phyloP scores from a whole-genome alignment of 2,329 filamentous ascomycete species.

The Lasiodiplodia sp. region DNA sequence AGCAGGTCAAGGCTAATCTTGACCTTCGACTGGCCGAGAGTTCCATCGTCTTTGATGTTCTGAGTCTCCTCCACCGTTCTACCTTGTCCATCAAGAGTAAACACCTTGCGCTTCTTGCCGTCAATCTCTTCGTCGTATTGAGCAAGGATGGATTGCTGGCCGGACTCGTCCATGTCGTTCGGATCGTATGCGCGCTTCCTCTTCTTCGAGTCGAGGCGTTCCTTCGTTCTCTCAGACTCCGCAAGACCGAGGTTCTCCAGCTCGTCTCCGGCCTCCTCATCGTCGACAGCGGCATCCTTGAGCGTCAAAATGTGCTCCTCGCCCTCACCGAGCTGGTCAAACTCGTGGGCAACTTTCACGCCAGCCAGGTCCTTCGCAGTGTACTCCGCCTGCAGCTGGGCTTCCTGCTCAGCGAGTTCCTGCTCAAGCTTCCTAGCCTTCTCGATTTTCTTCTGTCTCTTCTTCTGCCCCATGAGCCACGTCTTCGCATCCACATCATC shows the following conservation, averaged over 20 bases:
- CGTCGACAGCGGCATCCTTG: constrained; percentile 86
- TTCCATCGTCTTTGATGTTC: constrained; percentile 61
- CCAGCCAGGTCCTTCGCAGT: constrained; percentile 86
- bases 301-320: constrained; percentile 90
- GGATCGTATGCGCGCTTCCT: constrained; percentile 90
- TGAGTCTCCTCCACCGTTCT: constrained; percentile 68
- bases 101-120: constrained; percentile 86
- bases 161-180: constrained; percentile 71
- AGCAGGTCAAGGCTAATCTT: constrained; percentile 78
- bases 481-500: constrained; percentile 79
- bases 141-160: constrained; percentile 73
- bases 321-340: constrained; percentile 79
- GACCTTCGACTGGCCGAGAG: constrained; percentile 67
- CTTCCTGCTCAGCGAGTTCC: constrained; percentile 75
- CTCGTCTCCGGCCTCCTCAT: constrained; percentile 89
- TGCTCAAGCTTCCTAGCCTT: constrained; percentile 75
- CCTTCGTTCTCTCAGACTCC: constrained; percentile 74
- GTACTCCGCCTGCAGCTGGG: constrained; percentile 74
- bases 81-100: constrained; percentile 83
- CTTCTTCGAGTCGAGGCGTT: constrained; percentile 87
- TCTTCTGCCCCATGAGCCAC: constrained; percentile 91
- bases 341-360: constrained; percentile 89
- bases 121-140: constrained; percentile 97
- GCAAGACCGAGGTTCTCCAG: constrained; percentile 78
- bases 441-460: constrained; percentile 88